These are phyloP conservation scores for Calonectria hongkongensis DNA, from an alignment of 2,329 filamentous ascomycete species.

Conservation along the genomic window DNA sequence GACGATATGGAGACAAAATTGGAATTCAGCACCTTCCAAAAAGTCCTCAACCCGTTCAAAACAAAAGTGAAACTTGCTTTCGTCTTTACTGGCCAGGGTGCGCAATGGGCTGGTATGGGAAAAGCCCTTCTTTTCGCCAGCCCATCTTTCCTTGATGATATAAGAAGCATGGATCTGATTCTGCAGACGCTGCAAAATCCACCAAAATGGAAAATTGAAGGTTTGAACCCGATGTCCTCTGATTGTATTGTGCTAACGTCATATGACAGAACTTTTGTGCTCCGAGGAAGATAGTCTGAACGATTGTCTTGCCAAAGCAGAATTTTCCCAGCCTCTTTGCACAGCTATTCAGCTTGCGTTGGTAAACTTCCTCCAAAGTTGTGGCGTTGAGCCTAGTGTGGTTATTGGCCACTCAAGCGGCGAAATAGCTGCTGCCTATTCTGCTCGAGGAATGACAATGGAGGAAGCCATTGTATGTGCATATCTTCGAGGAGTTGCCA, in stretches of 20 bases:
- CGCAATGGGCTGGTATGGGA: constrained; percentile 9
- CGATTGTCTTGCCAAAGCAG: neutral
- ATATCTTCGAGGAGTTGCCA: constrained; percentile 34
- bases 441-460: constrained; percentile 30
- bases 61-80: no score
- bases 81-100: constrained; percentile 22
- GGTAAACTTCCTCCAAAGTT: constrained; percentile 8
- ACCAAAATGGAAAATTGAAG: neutral
- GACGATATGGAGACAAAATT: neutral
- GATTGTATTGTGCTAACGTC: no score
- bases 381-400: neutral
- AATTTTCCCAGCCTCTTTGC: constrained; percentile 39
- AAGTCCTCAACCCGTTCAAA: no score
- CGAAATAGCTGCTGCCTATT: constrained; percentile 39
- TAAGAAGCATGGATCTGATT: neutral
- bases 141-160: neutral
- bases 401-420: constrained; percentile 43
- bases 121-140: neutral
- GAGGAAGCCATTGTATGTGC: constrained; percentile 32
- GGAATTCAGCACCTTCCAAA: neutral
- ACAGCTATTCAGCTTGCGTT: constrained; percentile 34
- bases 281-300: no score
- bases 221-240: fast-evolving
- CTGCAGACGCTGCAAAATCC: neutral
- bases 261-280: no score